A percentile compares a stretch with the other conserved stretches of the same genome.
phyloP scores from a whole-genome alignment of 345 rosid species.

The Aegle marmelos region DNA sequence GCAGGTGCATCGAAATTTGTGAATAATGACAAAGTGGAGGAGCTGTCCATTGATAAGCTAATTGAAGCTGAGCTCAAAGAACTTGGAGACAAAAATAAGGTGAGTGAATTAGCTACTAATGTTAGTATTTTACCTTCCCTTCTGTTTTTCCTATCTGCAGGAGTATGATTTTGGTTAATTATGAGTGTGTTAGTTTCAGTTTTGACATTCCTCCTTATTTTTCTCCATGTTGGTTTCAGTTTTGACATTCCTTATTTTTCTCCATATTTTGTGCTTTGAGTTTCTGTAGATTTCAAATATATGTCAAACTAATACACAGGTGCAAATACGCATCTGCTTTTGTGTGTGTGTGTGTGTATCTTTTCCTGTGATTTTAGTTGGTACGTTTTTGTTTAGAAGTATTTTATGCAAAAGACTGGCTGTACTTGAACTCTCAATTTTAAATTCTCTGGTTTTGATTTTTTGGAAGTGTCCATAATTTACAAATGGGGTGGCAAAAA shows the following conservation, averaged over 20 bases:
- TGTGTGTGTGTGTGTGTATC: background rate
- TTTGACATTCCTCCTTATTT: background rate
- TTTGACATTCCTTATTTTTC: background rate
- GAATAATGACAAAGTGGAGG: constrained; percentile 32
- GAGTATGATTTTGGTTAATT: background rate
- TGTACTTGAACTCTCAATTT: background rate
- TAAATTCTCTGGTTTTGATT: background rate
- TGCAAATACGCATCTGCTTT: background rate
- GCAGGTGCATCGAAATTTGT: constrained; percentile 29
- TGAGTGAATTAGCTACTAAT: constrained; percentile 15
- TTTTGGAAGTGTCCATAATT: background rate
- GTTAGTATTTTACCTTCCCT: background rate
- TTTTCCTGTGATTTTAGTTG: background rate
- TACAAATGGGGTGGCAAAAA: background rate
- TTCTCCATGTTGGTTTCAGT: background rate
- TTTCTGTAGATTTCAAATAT: background rate
- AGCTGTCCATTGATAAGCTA: constrained; percentile 82
- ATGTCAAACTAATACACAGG: background rate
- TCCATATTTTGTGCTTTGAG: background rate
- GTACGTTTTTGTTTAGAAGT: background rate
- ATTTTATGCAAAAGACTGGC: background rate
- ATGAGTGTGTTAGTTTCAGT: background rate
- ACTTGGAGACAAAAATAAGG: constrained; percentile 95
- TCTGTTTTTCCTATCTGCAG: background rate
- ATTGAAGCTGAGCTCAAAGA: constrained; percentile 91